Evolutionary conservation across 1,139 yeast genomes (phyloP).

Genomic region (Saccharomycopsis crataegensis): DNA sequence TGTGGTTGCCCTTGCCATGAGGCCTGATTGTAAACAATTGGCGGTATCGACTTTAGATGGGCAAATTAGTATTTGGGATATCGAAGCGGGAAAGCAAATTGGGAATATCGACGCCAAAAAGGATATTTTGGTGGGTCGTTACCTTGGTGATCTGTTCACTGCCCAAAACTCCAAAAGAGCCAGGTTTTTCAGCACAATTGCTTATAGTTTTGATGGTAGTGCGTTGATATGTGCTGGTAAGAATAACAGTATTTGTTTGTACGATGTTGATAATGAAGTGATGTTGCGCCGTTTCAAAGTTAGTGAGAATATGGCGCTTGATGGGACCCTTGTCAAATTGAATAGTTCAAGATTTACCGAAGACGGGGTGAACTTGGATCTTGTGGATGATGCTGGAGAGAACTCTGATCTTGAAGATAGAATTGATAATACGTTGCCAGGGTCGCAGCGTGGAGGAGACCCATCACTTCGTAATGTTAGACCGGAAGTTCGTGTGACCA

Average conservation of each 20-base stretch:
- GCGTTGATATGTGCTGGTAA: constrained; percentile 89
- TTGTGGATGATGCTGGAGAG: constrained; percentile 81
- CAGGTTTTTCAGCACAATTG: constrained; percentile 71
- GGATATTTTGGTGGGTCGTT: constrained; percentile 86
- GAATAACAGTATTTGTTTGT: constrained; percentile 83
- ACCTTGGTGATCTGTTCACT: constrained; percentile 71
- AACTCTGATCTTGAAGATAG: constrained; percentile 81
- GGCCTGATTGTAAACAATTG: constrained; percentile 88
- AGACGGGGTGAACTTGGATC: constrained; percentile 70
- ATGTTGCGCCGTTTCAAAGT: constrained; percentile 73
- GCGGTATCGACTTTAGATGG: constrained; percentile 91
- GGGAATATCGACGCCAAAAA: constrained; percentile 81
- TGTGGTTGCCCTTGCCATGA: constrained; percentile 74
- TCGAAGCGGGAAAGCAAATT: constrained; percentile 71
- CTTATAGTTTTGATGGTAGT: constrained; percentile 85
- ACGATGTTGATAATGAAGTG: constrained; percentile 84
- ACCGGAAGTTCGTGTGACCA: constrained; percentile 75
- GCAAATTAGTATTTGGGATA: constrained; percentile 74
- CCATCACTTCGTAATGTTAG: constrained; percentile 63
- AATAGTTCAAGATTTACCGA: constrained; percentile 82
- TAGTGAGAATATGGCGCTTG: constrained; percentile 81
- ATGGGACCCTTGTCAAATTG: constrained; percentile 77
- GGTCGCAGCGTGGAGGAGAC: constrained; percentile 78
- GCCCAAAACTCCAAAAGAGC: constrained; percentile 78
- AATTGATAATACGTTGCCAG: constrained; percentile 71